Base-by-base conservation (phyloP, 495 filamentous ascomycete species). In the Hypoxylon cercidicola region DNA sequence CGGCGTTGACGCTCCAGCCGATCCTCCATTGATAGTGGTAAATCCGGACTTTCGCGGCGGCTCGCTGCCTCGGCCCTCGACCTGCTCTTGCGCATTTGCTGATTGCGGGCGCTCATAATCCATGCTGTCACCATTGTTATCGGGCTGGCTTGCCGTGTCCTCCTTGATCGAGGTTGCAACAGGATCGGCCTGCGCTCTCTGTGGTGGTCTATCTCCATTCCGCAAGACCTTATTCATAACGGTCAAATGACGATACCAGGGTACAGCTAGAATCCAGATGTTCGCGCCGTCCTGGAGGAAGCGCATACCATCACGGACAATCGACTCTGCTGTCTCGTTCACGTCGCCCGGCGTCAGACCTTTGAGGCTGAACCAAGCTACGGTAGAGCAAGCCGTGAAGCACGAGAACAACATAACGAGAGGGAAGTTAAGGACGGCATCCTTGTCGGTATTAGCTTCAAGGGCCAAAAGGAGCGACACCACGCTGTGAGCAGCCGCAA, bases 391-490 rank as follows among this genome's bases (percentile, higher is more conserved):
- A 4, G 81, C 81, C 0, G 79, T 83, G 56, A 83, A 83, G 50
- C 79, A 79, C 1, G 79, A 79, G 59, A 83, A 83, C 35, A 82
- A 71, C 81, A 83, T 83, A 51, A 83, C 81, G 20, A 83, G 76
- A 6, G 81, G 79, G 60, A 82, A 82, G 66, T 78, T 81, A n/a
- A 77, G 72, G 13, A 77, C 77, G 13, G 68, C 74, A 47, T 83
- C 81, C 64, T 83, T 83, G 40, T 83, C 81, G 4, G 76, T 69
- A 16, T 81, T 80, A 15, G 75, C 55, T 57, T 83, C 79, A 9
- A 83, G 73, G 0, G 80, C 72, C 0, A 77, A 69, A 16, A 83
- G 74, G 18, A 79, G 75, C 8, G 77, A 73, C 21, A 83, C 76
- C 58, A 81, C 78, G 65, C 75, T 80, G 63, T 83, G 79, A 15